These are phyloP conservation scores for Aleurites moluccanus DNA, from an alignment of 441 rosid genomes.

Conservation along the genomic window DNA sequence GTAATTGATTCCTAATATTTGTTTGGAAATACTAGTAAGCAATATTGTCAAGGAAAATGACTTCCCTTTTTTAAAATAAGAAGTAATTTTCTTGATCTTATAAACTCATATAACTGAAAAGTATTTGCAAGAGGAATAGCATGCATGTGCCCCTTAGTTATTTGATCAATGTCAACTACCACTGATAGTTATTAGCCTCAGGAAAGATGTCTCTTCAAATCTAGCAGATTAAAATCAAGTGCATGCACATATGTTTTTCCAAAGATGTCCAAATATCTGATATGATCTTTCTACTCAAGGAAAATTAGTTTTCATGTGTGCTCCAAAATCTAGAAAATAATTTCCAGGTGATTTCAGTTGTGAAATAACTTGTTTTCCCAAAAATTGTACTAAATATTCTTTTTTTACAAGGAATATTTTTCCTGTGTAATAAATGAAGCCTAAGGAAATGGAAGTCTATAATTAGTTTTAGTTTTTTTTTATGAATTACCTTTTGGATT, in stretches of 20 bases:
- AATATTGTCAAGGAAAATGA: background rate
- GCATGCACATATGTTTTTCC: background rate
- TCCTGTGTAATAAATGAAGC: background rate
- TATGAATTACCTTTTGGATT: background rate
- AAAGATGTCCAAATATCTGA: background rate
- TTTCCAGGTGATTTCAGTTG: background rate
- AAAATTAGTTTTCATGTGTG: background rate
- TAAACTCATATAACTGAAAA: no score
- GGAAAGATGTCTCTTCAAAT: no score
- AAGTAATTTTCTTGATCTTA: no score
- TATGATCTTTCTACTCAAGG: background rate
- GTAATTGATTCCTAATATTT: background rate
- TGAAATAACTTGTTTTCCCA: background rate
- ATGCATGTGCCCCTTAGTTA: background rate
- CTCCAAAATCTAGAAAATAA: background rate
- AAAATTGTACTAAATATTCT: background rate
- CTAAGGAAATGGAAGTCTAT: background rate
- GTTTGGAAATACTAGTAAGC: background rate
- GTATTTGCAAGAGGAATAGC: background rate
- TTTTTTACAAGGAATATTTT: background rate
- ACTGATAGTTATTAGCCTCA: no score
- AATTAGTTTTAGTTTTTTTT: background rate
- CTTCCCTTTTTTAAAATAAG: no score
- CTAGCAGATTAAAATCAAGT: no score
- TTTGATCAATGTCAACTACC: no score